Evolutionary conservation across 306 rosid species (phyloP), one percentile per base, ranked within the genome.

Genomic region (Mucuna pruriens): DNA sequence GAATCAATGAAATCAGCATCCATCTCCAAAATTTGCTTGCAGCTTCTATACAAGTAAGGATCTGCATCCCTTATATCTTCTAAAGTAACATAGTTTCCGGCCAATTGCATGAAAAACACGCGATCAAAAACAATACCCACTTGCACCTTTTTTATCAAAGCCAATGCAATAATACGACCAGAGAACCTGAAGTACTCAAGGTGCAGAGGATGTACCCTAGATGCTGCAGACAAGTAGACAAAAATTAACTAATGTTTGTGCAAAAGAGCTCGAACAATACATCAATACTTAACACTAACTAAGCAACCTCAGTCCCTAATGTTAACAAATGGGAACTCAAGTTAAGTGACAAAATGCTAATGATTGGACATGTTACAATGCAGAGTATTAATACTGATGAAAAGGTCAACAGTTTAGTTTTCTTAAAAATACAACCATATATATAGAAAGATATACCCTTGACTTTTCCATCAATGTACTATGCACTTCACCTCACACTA

Each of bases 51-150:
- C 82, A 93, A 34, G 83, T 34, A 76, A 38, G 98, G 99, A 90
- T 95, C 97, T 9, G 97, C 91, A 82, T 90, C 92, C 68, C 39
- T 71, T 85, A 88, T 88, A 82, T 95, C 99, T 89, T 95, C 98
- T 65, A 93, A 84, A 61, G 90, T 80, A 62, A 94, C 80, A 19
- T 0, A 7, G 9, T 63, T 86, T 81, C 97, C 98, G 75, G 96
- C 97, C 88, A 95, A 86, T 90, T 93, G 98, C 80, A 31, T 71
- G 90, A 91, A 90, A 89, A 95, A 95, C 69, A 86, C 88, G 44
- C 92, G 93, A 77, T 95, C 97, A 79, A 95, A 89, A 82, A 89
- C 91, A 71, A 95, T 73, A 67, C 98, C 99, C 22, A 95, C 93
- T 78, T 93, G 98, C 67, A 95, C 92, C 84, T 76, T 88, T 83